Evolutionary conservation across 2,329 filamentous ascomycete species (phyloP), one percentile per base, ranked within the genome.

Genomic region (Hymenoscyphus albidus): DNA sequence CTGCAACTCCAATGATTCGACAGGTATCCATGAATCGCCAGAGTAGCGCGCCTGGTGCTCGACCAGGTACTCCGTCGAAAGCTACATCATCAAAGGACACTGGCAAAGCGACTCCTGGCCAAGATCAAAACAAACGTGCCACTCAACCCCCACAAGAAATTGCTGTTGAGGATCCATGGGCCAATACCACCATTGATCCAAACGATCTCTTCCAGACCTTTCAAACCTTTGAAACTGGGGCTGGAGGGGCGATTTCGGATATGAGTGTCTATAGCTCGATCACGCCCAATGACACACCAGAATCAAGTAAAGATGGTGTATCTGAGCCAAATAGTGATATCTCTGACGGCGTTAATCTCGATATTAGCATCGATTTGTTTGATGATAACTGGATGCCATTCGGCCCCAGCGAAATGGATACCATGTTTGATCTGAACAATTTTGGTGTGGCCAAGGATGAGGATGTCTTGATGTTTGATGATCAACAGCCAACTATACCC

Each of bases 311-410:
- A 73, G 85, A 88, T 35, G 81, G 83, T 3, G 74, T 78, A 9
- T 87, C 85, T 51, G 85, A 88, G 70, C 83, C 84, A 10, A 87
- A 82, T 66, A 88, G 85, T 71, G 86, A 88, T 69, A 82, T 88
- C 18, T 81, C 84, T 2, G 86, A 88, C 64, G 79, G 78, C 5
- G 79, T 81, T 3, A 74, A 77, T 16, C 77, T 86, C 14, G 85
- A 87, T 55, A 81, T 87, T 59, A 82, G 81, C 39, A 72, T 83
- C 13, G 70, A 76, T n/a, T 59, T 72, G 12, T 72, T 74, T 58
- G 71, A 74, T 59, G 69, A 73, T 0, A 66, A 78, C 58, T 87
- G 82, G 82, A 77, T 78, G 56, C 77, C 79, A 12, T 77, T 84
- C 65, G 73, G 74, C 5, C 65, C 65, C 5, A 66, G 68, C n/a